These are phyloP conservation scores for Xerocomus minutiporus DNA, from an alignment of 1,284 basidiomycete species.

Conservation along the genomic window DNA sequence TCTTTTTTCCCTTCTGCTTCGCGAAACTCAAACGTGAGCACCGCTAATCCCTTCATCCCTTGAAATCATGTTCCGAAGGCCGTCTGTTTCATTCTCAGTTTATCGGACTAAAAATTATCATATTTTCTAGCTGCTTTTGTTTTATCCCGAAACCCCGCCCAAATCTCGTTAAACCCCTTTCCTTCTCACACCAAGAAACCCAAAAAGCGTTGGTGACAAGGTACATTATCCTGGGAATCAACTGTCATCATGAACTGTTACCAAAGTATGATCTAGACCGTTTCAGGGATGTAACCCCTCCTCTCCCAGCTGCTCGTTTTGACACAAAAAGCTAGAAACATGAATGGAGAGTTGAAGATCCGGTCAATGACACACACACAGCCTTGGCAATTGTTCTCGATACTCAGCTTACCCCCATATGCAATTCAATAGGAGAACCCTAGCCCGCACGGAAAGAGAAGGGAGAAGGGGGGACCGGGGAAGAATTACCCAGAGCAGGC, in stretches of 20 bases:
- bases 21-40: neutral
- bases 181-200: slow-evolving; percentile 1
- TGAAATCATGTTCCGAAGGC: too few relatives aligned
- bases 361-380: slow-evolving; percentile 2
- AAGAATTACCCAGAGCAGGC: neutral
- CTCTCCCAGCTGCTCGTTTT: neutral
- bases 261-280: neutral
- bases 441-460: neutral
- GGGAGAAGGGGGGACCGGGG: neutral
- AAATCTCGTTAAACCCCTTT: neutral
- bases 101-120: slow-evolving; percentile 3
- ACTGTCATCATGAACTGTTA: neutral
- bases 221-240: neutral
- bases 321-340: neutral
- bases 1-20: slow-evolving; percentile 4
- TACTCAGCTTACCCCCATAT: neutral
- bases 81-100: neutral
- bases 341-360: slow-evolving; percentile 8
- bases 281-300: neutral
- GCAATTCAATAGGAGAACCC: neutral
- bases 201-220: neutral
- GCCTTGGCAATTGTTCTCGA: neutral
- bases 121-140: neutral
- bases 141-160: too few relatives aligned
- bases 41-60: neutral